Evolutionary conservation across 345 rosid species (phyloP).

Genomic region (Eucalyptus marginata): DNA sequence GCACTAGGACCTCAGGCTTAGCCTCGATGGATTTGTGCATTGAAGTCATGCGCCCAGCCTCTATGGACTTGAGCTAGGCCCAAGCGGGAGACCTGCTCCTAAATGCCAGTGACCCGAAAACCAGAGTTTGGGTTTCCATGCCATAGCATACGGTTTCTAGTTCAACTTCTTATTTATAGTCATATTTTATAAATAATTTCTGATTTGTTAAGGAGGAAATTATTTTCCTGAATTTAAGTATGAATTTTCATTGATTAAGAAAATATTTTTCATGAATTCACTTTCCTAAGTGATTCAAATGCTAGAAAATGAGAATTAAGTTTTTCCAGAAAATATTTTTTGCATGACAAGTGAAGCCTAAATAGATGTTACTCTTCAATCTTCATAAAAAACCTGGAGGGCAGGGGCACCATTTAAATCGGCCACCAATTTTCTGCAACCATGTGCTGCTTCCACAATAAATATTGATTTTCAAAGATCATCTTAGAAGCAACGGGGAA

Average conservation of each 20-base stretch:
- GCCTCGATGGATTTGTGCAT: background rate
- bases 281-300: background rate
- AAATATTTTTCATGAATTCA: too few species aligned
- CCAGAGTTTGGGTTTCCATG: background rate
- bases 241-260: background rate
- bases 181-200: too few species aligned
- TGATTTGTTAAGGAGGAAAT: background rate
- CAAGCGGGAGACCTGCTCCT: background rate
- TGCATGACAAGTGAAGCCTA: background rate
- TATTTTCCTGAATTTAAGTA: too few species aligned
- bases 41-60: background rate
- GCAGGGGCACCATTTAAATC: background rate
- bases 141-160: fast-evolving
- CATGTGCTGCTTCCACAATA: background rate
- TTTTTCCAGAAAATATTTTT: too few species aligned
- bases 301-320: too few species aligned
- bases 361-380: background rate
- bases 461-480: background rate
- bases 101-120: background rate
- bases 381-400: background rate
- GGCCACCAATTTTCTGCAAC: background rate
- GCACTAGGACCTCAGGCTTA: background rate
- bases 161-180: background rate
- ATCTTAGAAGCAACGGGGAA: background rate
- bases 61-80: background rate